Evolutionary conservation across 805 yeast genomes (phyloP), one percentile per base, ranked within the genome.

Genomic region (Starmerella etchellsii): DNA sequence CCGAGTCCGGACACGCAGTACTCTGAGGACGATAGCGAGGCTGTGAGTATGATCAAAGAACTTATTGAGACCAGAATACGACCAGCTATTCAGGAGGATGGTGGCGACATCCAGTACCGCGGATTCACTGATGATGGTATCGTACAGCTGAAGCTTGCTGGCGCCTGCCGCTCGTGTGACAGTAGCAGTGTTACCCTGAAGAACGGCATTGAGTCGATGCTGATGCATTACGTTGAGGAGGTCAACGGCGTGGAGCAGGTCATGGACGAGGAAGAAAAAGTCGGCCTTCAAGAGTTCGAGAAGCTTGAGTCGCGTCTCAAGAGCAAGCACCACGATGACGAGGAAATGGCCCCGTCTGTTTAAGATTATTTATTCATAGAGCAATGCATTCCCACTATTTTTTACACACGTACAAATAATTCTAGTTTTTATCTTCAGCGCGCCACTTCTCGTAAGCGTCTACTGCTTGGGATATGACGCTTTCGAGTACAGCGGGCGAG

Each of bases 31-130:
- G 85, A 80, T 43, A 68, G 71, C 40, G 97, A 88, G 61, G 73
- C 84, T 2, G 80, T 84, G 33, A 76, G 81, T 24, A 80, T 87
- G 80, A 84, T 91, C 54, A 81, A 84, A 53, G 97, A 91, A 57
- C 69, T 91, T 42, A 78, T 93, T 42, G 93, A 81, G 46, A 91
- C 98, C 2, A 76, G 96, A 57, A 87, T 91, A 38, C 77, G 95
- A 56, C 99, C 99, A 1, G 95, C 97, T 1, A 85, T 91, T 43
- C 94, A 85, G 64, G 99, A 91, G 55, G 99, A 91, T 55, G 99
- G 99, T 47, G 99, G 99, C 26, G 97, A 91, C 56, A 78, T 91
- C 47, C 87, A 83, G 53, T 93, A 76, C 59, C 71, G 81, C 44
- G 91, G 83, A 5, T 87, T 82, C 57, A 83, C 82, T 42, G 84